Evolutionary conservation across 306 rosid genomes (phyloP), one percentile per base, ranked within the genome.

Genomic region (Gynostemma pentaphyllum): DNA sequence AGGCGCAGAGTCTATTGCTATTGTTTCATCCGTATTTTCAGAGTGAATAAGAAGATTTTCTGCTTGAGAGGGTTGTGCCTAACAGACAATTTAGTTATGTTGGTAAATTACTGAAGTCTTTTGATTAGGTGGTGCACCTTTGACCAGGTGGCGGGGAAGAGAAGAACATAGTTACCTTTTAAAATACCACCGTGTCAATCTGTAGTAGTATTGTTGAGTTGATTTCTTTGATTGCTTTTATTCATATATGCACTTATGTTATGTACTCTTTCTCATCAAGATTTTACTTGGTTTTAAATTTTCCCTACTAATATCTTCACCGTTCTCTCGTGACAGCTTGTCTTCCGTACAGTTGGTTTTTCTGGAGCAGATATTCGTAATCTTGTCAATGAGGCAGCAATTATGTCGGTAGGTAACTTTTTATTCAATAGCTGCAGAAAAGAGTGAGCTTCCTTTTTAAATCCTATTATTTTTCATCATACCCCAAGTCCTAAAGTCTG

Each of bases 311-410:
- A 47, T 39, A 37, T 39, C 47, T 67, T 50, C 60, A 76, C 41
- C 66, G 29, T 75, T 67, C 69, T 54, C 64, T 45, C 71, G 72
- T 24, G 44, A 76, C 88, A 92, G 99, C 94, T 88, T 73, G 99
- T 92, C 66, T 92, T 86, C 82, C 95, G 94, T 14, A 92, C 96
- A 7, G 94, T 92, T 81, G 95, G 96, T 37, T 88, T 92, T 80
- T 92, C 96, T 59, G 96, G 95, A 74, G 99, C 99, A 24, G 96
- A 92, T 75, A 82, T 92, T 41, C 82, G 90, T 73, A 92, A 92
- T 74, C 99, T 92, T 67, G 90, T 92, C 67, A 92, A 92, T 27
- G 99, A 92, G 87, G 85, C 99, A 47, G 95, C 96, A 36, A 92
- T 92, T 70, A 92, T 88, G 96, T 88, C 96, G 79, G 99, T 86